Evolutionary conservation across 208 protist genomes (phyloP).

Genomic region (Crithidia mellificae): DNA sequence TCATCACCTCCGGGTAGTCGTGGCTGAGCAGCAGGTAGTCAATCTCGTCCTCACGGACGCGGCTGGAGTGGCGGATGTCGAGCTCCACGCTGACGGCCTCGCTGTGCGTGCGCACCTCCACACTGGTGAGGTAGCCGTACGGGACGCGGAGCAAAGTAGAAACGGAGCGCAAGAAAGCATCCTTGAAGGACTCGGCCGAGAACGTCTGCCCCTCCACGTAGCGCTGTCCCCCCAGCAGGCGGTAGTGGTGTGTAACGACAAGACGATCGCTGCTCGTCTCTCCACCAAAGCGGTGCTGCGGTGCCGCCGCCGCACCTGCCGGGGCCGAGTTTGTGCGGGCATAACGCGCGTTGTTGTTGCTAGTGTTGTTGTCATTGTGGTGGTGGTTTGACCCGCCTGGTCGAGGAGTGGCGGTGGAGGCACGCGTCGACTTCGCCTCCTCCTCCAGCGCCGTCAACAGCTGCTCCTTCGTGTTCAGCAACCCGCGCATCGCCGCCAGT

Average conservation of each 20-base stretch:
- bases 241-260: conserved; percentile 44
- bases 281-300: conserved; percentile 10
- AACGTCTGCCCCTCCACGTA: conserved; percentile 34
- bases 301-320: not conserved
- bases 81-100: conserved; percentile 55
- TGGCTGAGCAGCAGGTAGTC: conserved; percentile 48
- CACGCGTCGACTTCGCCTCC: conserved; percentile 14
- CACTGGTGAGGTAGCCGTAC: conserved; percentile 40
- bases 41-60: conserved; percentile 39
- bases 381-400: no score
- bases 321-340: conserved; percentile 29
- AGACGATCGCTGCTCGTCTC: conserved; percentile 25
- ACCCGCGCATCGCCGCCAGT: conserved; percentile 25
- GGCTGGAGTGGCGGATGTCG: conserved; percentile 45
- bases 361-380: not conserved
- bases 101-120: conserved; percentile 39
- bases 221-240: conserved; percentile 43
- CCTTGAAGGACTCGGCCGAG: conserved; percentile 44
- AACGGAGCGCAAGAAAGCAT: conserved; percentile 47
- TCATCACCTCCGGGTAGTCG: conserved; percentile 46
- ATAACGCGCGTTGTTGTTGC: not conserved
- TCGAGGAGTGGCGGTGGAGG: not conserved
- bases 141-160: conserved; percentile 48
- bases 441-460: conserved; percentile 16
- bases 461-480: conserved; percentile 27